Conservation (phyloP, 1,284 basidiomycete genomes). For the Sparassis latifolia region DNA sequence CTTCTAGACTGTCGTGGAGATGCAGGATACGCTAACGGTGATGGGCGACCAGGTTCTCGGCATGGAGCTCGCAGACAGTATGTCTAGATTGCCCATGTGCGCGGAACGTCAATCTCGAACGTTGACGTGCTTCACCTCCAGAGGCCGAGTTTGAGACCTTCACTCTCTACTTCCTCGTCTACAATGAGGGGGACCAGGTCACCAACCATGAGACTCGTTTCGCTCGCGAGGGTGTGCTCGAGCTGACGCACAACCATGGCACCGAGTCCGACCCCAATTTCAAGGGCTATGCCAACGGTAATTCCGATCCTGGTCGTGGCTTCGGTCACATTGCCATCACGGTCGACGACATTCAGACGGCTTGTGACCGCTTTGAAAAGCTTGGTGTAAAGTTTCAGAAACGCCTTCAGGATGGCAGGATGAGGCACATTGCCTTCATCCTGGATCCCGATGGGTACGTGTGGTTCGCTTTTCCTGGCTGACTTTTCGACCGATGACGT, state of each 20-base stretch:
- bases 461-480: neutral
- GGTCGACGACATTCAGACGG: conserved; percentile 78
- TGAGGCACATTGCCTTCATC: conserved; percentile 85
- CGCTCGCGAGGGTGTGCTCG: conserved; percentile 73
- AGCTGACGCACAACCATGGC: conserved; percentile 87
- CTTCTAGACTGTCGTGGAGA: neutral
- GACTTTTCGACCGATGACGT: neutral
- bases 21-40: neutral
- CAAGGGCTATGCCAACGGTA: conserved; percentile 78
- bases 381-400: conserved; percentile 89
- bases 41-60: conserved; percentile 53
- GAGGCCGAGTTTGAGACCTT: conserved; percentile 54
- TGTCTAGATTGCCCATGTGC: conserved; percentile 6
- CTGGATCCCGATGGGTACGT: conserved; percentile 79
- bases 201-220: conserved; percentile 40
- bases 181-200: conserved; percentile 48
- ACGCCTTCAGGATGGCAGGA: conserved; percentile 77
- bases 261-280: conserved; percentile 78
- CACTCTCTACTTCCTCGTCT: conserved; percentile 80
- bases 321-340: conserved; percentile 88
- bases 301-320: conserved; percentile 73
- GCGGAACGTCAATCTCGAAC: no score
- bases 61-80: conserved; percentile 77
- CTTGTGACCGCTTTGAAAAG: conserved; percentile 80
- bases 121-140: conserved; percentile 16